Base-by-base conservation (phyloP, 2,329 filamentous ascomycete species). In the Acrodontium crateriforme region DNA sequence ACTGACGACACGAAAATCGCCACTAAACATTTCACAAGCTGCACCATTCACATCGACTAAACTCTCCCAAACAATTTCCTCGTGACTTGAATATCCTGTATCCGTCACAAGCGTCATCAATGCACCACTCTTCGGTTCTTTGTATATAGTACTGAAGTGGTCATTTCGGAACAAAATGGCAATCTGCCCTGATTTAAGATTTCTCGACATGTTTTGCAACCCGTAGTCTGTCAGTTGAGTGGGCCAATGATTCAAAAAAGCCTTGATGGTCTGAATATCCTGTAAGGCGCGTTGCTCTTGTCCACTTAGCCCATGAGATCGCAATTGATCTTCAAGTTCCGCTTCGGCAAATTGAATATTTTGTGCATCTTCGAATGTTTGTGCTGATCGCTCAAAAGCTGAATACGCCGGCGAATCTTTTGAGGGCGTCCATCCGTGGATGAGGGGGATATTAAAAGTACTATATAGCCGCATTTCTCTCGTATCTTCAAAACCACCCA, bases 121-220 rank as follows among this genome's bases (percentile, higher is more conserved):
- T 39, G 80, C 69, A 21, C 72, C 65, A 1, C 76, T 82, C 24
- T 74, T 62, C 0, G 87, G 83, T 43, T 95, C 83, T 35, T 85
- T 82, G 55, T 92, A 93, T 0, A 98, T 55, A 0, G 87, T 95
- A 22, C 83, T 84, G 48, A 98, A 98, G 51, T 98, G 89, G 47
- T 98, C 87, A 45, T 98, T 98, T 15, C 89, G 73, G 60, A 98
- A 98, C 2, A 98, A 58, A 27, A 98, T 95, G 0, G 82, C 82
- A 36, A 94, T 71, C 1, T 78, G 73, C 2, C 84, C 87, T 1
- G 83, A 77, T 9, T 68, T 60, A 32, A 94, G 66, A 5, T 69
- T 74, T 27, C 71, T 69, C 1, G 67, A 67, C 20, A 95, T 74
- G 2, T 79, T 70, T 20, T 79, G 69, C 2, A 98, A 64, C 0